These are phyloP conservation scores for Colletotrichum tanaceti DNA, from an alignment of 2,329 filamentous ascomycete species.

Conservation along the genomic window DNA sequence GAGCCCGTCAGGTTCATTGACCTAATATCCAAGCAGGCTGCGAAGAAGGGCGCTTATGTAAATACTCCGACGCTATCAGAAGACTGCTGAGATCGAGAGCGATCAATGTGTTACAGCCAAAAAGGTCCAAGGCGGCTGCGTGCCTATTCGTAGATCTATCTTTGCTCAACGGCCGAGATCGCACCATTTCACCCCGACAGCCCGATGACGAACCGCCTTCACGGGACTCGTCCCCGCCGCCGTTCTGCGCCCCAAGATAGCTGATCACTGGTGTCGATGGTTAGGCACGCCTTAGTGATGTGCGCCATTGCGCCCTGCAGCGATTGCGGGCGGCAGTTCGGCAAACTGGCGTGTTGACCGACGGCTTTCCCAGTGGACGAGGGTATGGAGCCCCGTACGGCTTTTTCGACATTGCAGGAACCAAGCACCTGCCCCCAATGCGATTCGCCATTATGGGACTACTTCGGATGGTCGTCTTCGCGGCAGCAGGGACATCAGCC, in stretches of 20 bases:
- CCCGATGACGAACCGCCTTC: neutral
- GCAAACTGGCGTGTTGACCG: constrained; percentile 20
- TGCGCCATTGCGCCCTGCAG: neutral
- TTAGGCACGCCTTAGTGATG: constrained; percentile 3
- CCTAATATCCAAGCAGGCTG: neutral
- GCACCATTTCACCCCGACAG: constrained; percentile 3
- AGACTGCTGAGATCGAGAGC: neutral
- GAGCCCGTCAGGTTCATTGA: neutral
- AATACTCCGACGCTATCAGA: neutral
- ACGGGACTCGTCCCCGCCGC: constrained; percentile 26
- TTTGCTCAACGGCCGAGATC: constrained; percentile 14
- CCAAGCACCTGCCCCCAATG: neutral
- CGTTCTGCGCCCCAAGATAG: neutral
- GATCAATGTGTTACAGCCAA: neutral
- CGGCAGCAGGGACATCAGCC: neutral
- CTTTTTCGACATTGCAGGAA: neutral
- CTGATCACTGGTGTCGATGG: neutral
- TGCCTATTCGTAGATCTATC: constrained; percentile 17
- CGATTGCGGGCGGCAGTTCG: neutral
- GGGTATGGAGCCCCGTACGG: neutral
- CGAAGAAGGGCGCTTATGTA: neutral
- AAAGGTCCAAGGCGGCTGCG: constrained; percentile 1
- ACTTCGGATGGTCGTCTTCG: neutral
- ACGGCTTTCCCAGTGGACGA: neutral
- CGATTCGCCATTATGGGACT: neutral